Evolutionary conservation across 305 asterid genomes (phyloP).

Genomic region (Plantago coronopus): DNA sequence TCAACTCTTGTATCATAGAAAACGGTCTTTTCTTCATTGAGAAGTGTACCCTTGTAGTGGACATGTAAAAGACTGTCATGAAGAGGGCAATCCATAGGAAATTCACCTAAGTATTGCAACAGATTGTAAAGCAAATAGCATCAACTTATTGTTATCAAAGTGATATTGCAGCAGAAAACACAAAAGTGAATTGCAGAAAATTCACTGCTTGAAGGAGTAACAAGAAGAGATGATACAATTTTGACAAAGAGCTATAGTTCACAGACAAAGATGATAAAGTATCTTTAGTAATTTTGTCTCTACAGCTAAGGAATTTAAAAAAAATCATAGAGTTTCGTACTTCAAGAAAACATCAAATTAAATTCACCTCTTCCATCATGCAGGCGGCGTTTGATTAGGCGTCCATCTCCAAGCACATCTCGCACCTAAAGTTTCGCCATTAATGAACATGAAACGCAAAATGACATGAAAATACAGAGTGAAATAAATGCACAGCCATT

Average conservation of each 20-base stretch:
- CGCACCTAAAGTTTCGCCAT: slow-evolving; percentile 59
- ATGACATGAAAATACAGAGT: slow-evolving; percentile 10
- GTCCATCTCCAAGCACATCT: slow-evolving; percentile 98
- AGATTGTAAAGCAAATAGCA: slow-evolving; percentile 23
- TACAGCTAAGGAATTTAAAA: slow-evolving; percentile 2
- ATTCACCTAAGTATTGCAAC: slow-evolving; percentile 66
- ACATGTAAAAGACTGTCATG: slow-evolving; percentile 83
- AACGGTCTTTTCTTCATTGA: slow-evolving; percentile 66
- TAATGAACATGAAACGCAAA: slow-evolving; percentile 18
- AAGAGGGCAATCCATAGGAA: slow-evolving; percentile 99
- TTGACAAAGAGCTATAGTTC: not conserved
- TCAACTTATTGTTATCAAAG: slow-evolving; percentile 13
- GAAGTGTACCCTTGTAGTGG: slow-evolving; percentile 91
- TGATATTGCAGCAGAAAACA: slow-evolving; percentile 10
- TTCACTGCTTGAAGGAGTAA: not conserved
- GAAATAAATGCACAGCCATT: slow-evolving; percentile 6
- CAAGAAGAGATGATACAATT: not conserved
- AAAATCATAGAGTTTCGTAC: not conserved
- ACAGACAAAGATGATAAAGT: not conserved
- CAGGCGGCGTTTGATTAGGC: slow-evolving; percentile 84
- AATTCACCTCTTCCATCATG: slow-evolving; percentile 82
- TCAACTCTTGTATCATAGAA: slow-evolving; percentile 78
- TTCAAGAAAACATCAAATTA: slow-evolving; percentile 14
- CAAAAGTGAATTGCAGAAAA: not conserved
- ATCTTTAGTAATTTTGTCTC: too few species aligned